A percentile compares a stretch with the other conserved stretches of the same genome.
phyloP scores from a whole-genome alignment of 2,329 filamentous ascomycete species.

The Aaosphaeria pasadenensis region DNA sequence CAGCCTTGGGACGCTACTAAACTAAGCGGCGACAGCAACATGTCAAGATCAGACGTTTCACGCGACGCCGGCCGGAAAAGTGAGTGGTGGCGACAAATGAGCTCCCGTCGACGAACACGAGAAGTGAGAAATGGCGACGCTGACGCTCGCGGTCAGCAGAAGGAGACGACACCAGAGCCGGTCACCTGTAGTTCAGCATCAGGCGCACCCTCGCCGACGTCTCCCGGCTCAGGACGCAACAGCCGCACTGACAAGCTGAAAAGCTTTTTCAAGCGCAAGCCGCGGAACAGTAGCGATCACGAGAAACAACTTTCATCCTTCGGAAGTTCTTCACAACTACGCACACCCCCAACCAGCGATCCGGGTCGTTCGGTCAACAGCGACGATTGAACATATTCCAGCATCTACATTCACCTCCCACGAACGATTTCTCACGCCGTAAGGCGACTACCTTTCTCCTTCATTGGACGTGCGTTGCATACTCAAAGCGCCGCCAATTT shows the following conservation, averaged over 20 bases:
- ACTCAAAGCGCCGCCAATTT: neutral
- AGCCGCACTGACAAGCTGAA: constrained; percentile 33
- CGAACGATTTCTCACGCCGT: too few species aligned
- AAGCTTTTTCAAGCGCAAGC: constrained; percentile 35
- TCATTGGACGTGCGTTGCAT: neutral
- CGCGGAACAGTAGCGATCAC: constrained; percentile 22
- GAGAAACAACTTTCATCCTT: constrained; percentile 34
- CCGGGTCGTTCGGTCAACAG: constrained; percentile 31
- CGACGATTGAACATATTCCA: constrained; percentile 26
- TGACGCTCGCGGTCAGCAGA: constrained; percentile 19
- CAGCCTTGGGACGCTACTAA: constrained; percentile 32
- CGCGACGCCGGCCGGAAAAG: constrained; percentile 24
- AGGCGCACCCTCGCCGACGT: constrained; percentile 17
- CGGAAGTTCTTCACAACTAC: constrained; percentile 33
- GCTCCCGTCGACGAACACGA: constrained; percentile 23
- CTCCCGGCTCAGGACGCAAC: constrained; percentile 21
- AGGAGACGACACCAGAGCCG: constrained; percentile 22
- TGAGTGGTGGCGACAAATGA: constrained; percentile 36
- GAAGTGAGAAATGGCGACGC: constrained; percentile 29
- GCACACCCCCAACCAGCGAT: constrained; percentile 33
- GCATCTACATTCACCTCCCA: neutral
- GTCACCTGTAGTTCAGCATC: constrained; percentile 19
- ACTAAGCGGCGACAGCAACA: constrained; percentile 25
- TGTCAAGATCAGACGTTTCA: constrained; percentile 25
- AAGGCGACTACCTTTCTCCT: neutral